Base-by-base conservation (phyloP, 345 rosid species). In the Salix viminalis region DNA sequence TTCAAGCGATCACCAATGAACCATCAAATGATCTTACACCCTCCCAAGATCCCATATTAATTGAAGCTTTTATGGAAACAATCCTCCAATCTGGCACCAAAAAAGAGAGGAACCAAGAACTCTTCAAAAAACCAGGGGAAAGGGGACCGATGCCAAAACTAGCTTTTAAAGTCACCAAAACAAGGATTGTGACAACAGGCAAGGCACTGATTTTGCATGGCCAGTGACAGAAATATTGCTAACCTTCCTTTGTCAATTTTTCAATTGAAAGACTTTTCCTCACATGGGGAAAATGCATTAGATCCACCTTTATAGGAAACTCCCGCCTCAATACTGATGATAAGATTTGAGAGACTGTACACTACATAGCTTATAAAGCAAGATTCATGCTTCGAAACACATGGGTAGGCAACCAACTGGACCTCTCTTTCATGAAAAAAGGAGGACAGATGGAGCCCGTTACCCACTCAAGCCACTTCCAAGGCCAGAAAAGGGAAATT, bases 121-220 rank as follows among this genome's bases (percentile, higher is more conserved):
- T 46, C 21, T 44, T 19, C 46, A 11, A 0, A 15, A 30, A 76
- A 58, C 36, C 26, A 26, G 4, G 16, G 12, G 18, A 11, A 67
- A 44, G 21, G 9, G 60, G 26, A 67, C 23, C 70, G 30, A 34
- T 32, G 70, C 34, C 54, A 24, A 67, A 26, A 61, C 34, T 64
- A 52, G 58, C 61, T 68, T 56, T n/a, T 13, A 64, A 39, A n/a
- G 67, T 65, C 64, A 65, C 73, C 24, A 58, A 44, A 37, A 52
- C 54, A n/a, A 11, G 21, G 65, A 34, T 62, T 18, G 64, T 13
- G 62, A 48, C 37, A 65, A 21, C 41, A 64, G 13, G n/a, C 19
- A 30, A 70, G 75, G 46, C 79, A 30, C 64, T 71, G 64, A 52
- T 39, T 50, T 80, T 75, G 66, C 75, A 56, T 67, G 74, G 79